Percentiles rank a stretch among this genome's conserved stretches.
These are phyloP conservation scores for Alternaria infectoria DNA, from an alignment of 2,329 filamentous ascomycete species.

Conservation along the genomic window DNA sequence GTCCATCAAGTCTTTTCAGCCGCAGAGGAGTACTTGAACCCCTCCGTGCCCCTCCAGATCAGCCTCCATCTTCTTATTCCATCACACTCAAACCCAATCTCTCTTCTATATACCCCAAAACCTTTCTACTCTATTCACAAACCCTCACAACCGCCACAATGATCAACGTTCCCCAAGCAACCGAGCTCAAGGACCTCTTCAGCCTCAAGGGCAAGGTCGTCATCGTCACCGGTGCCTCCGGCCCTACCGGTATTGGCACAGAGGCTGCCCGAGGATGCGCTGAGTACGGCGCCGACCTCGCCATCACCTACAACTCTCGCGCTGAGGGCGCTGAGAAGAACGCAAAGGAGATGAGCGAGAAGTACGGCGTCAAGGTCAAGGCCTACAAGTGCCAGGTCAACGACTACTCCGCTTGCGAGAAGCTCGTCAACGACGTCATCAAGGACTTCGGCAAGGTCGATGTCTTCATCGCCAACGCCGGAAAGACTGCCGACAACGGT, in stretches of 20 bases:
- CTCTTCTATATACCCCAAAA: background rate
- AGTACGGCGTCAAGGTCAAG: conserved; percentile 70
- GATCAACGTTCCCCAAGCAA: conserved; percentile 60
- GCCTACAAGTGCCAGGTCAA: conserved; percentile 70
- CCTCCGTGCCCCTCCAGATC: conserved; percentile 30
- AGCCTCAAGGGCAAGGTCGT: conserved; percentile 61
- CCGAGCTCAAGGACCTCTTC: conserved; percentile 63
- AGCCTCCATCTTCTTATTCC: conserved; percentile 9
- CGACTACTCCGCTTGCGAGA: conserved; percentile 62
- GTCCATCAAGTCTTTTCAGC: conserved; percentile 26
- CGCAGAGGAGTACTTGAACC: conserved; percentile 40
- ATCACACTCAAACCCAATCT: conserved; percentile 17
- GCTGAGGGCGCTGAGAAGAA: conserved; percentile 69
- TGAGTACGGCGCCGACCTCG: conserved; percentile 68
- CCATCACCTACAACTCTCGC: conserved; percentile 71
- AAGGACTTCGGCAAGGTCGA: conserved; percentile 75
- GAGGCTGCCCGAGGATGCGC: conserved; percentile 70
- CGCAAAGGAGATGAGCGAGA: conserved; percentile 64
- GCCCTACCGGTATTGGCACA: conserved; percentile 71
- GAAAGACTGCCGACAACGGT: conserved; percentile 71
- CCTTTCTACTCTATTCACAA: background rate
- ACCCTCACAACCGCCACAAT: conserved; percentile 50
- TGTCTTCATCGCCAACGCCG: conserved; percentile 73
- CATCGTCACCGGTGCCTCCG: conserved; percentile 61
- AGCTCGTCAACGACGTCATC: conserved; percentile 65